phyloP scores from a whole-genome alignment of 106 monocot genomes.

The Acanthochlamys bracteata region DNA sequence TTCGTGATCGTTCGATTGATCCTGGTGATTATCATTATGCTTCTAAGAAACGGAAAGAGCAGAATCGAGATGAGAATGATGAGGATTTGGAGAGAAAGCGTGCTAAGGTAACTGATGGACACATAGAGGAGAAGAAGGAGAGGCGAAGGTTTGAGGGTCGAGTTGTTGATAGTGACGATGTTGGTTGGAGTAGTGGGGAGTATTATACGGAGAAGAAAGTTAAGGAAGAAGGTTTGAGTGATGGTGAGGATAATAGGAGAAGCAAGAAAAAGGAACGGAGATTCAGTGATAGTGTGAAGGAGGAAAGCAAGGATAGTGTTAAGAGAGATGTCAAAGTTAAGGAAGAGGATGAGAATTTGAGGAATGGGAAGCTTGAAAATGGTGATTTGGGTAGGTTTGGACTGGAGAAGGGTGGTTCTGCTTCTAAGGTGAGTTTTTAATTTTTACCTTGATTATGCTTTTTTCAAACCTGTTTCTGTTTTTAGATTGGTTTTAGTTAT shows the following conservation, averaged over 20 bases:
- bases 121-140: slow-evolving; percentile 26
- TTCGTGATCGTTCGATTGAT: slow-evolving; percentile 9
- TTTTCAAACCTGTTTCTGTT: background rate
- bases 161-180: slow-evolving; percentile 1
- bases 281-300: slow-evolving; percentile 22
- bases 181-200: background rate
- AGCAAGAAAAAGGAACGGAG: slow-evolving; percentile 22
- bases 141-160: slow-evolving; percentile 27
- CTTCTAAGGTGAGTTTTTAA: slow-evolving; percentile 32
- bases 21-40: slow-evolving; percentile 17
- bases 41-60: slow-evolving; percentile 60
- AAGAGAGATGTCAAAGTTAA: slow-evolving; percentile 12
- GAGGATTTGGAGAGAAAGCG: slow-evolving; percentile 31
- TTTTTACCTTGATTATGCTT: background rate
- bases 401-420: slow-evolving; percentile 16
- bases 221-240: slow-evolving; percentile 14
- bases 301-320: slow-evolving; percentile 18
- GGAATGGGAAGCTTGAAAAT: slow-evolving; percentile 3
- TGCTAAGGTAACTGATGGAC: slow-evolving; percentile 17
- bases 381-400: background rate
- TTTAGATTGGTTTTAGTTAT: background rate
- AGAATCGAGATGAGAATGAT: slow-evolving; percentile 7
- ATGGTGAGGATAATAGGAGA: slow-evolving; percentile 12
- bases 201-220: slow-evolving; percentile 15
- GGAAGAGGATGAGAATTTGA: slow-evolving; percentile 17